phyloP scores from a whole-genome alignment of 2,329 filamentous ascomycete genomes.

The Microcyclosporella mali region DNA sequence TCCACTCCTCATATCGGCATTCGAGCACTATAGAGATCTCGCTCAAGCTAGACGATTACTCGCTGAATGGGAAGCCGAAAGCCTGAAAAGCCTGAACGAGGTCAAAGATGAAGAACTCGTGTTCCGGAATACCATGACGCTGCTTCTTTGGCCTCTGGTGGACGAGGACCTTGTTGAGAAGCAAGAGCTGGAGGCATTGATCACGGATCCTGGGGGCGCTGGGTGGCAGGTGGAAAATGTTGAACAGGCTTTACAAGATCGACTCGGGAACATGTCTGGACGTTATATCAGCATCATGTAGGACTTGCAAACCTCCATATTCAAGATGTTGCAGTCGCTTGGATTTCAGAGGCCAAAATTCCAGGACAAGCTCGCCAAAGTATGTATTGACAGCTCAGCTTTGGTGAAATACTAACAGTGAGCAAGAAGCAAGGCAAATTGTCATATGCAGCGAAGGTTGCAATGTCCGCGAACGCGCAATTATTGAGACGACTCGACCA shows the following conservation, averaged over 20 bases:
- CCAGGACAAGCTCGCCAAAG: slow-evolving; percentile 1
- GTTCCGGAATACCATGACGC: slow-evolving; percentile 2
- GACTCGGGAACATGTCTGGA: slow-evolving; percentile 5
- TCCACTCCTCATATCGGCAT: slow-evolving; percentile 6
- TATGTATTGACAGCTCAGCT: no score
- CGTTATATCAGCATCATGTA: slow-evolving; percentile 1
- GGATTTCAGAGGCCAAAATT: slow-evolving; percentile 1
- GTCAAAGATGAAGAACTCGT: slow-evolving; percentile 10
- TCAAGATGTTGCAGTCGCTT: slow-evolving; percentile 2
- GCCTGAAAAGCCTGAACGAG: slow-evolving; percentile 3
- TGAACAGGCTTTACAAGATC: not conserved
- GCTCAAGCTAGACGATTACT: not conserved
- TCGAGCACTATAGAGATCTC: slow-evolving; percentile 8
- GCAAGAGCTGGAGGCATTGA: not conserved
- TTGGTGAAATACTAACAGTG: no score
- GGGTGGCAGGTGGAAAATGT: slow-evolving; percentile 2
- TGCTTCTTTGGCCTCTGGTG: slow-evolving; percentile 4
- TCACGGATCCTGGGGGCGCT: not conserved
- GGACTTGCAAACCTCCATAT: slow-evolving; percentile 3
- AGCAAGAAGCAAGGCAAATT: no score
- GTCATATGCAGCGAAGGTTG: not conserved
- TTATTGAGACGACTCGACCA: slow-evolving; percentile 2
- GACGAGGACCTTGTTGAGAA: not conserved
- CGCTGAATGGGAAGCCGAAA: slow-evolving; percentile 6
- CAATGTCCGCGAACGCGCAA: not conserved